phyloP scores from a whole-genome alignment of 306 rosid species.

The Pueraria montana region DNA sequence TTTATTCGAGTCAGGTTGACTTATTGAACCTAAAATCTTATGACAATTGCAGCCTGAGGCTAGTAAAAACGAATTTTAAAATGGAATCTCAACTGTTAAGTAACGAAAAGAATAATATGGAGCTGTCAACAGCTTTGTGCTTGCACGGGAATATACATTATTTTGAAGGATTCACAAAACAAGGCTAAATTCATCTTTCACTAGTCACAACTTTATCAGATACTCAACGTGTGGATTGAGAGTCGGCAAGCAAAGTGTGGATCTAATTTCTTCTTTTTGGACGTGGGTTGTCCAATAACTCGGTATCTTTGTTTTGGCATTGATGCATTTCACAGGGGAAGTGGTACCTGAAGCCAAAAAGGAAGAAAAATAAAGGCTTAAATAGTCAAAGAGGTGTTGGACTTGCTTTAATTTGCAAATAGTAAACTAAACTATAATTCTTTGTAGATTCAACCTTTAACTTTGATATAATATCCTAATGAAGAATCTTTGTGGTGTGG shows the following conservation, averaged over 20 bases:
- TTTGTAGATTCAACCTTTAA: conserved; percentile 21
- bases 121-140: conserved; percentile 40
- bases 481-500: conserved; percentile 23
- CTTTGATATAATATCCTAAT: conserved; percentile 8
- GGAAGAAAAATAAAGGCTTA: conserved; percentile 28
- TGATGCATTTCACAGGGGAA: conserved; percentile 24
- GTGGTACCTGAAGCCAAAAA: conserved; percentile 18
- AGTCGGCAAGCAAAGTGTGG: conserved; percentile 47
- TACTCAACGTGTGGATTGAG: conserved; percentile 48
- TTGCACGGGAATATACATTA: conserved; percentile 30
- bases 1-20: conserved; percentile 35
- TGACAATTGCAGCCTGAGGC: conserved; percentile 7
- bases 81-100: conserved; percentile 22
- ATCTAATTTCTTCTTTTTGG: conserved; percentile 54
- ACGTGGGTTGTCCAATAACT: conserved; percentile 42
- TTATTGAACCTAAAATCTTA: background rate
- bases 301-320: conserved; percentile 41
- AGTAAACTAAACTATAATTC: conserved; percentile 1
- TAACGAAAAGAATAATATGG: conserved; percentile 19
- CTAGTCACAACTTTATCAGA: conserved; percentile 49
- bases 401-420: conserved; percentile 2
- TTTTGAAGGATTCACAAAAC: conserved; percentile 32
- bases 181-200: conserved; percentile 23
- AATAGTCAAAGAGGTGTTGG: background rate
- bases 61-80: background rate